Percentiles rank a stretch among this genome's conserved stretches.
Conservation (phyloP, 805 yeast genomes). For the Barnettozyma sucrosica region DNA sequence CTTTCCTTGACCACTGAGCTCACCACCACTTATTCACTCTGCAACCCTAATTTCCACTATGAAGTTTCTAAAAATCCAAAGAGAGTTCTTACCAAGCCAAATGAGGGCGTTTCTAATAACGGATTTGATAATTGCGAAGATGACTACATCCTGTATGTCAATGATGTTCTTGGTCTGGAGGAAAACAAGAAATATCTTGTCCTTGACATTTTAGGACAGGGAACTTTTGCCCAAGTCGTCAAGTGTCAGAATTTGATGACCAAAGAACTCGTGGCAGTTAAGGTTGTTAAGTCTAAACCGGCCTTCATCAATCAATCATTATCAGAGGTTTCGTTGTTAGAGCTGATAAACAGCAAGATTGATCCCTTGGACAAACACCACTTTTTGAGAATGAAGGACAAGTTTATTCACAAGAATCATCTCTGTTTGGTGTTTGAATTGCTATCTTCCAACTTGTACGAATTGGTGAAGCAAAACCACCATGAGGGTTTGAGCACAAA, state of each 20-base stretch:
- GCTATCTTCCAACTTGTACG: constrained; percentile 82
- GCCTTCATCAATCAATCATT: constrained; percentile 88
- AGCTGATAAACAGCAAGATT: constrained; percentile 65
- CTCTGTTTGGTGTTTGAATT: constrained; percentile 89
- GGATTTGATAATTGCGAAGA: constrained; percentile 85
- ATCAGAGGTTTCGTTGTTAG: constrained; percentile 83
- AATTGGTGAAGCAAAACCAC: constrained; percentile 85
- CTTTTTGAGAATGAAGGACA: constrained; percentile 74
- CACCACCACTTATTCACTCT: constrained; percentile 74
- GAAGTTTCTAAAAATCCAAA: constrained; percentile 83
- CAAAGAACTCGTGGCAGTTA: constrained; percentile 88
- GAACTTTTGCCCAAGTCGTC: constrained; percentile 97
- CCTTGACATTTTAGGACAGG: constrained; percentile 87
- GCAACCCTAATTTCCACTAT: constrained; percentile 81
- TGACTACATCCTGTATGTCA: constrained; percentile 89
- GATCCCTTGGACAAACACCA: constrained; percentile 70
- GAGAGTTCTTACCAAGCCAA: constrained; percentile 88
- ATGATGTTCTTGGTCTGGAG: constrained; percentile 83
- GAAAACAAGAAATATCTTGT: constrained; percentile 85
- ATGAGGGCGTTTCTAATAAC: constrained; percentile 71
- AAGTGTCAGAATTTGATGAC: constrained; percentile 68
- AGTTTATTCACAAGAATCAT: constrained; percentile 88
- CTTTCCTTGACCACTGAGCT: constrained; percentile 72
- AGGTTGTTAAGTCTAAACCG: constrained; percentile 87
- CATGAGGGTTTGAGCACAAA: constrained; percentile 84